Evolutionary conservation across 1,284 basidiomycete genomes (phyloP), one percentile per base, ranked within the genome.

Genomic region (Inonotus hispidus): DNA sequence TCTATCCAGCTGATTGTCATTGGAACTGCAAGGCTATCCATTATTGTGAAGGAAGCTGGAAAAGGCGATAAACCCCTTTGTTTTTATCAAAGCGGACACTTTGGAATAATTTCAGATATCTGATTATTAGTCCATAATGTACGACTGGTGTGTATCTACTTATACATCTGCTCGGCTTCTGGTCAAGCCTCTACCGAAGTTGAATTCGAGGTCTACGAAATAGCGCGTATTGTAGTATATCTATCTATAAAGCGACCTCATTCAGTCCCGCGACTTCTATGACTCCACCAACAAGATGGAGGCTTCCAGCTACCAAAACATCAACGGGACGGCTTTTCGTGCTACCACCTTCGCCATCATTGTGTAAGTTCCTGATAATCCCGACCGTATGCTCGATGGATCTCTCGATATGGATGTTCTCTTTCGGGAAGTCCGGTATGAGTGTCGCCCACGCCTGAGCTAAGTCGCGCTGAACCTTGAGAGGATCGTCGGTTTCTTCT

Each of bases 201-300:
- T n/a, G 41, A 41, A 25, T 57, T 57, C 54, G 32, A 27, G 16
- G 19, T 29, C 16, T 25, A 41, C 45, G 39, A 38, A 54, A 43
- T 16, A 7, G 41, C 16, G 16, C 6, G 13, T 43, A n/a, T 32
- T n/a, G 16, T 57, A 37, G 29, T 49, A 41, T 46, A 35, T 19
- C 23, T 21, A 43, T 43, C 57, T 49, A 73, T 29, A 91, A 74
- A 11, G 87, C 86, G 56, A 81, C 75, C 19, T 83, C 80, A 59
- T 86, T 83, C 62, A 98, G 72, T 23, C 84, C 87, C 7, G 93
- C 90, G 3, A 93, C 93, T 69, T 96, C 94, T 69, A 99, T 92
- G 8, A 96, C 79, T 1, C 97, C 97, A 23, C 97, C 97, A 5
- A 99, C 89, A 14, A 99, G 82, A 75, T 97, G 95, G 66, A 99